phyloP scores from a whole-genome alignment of 495 filamentous ascomycete species.

The Lophium mytilinum region DNA sequence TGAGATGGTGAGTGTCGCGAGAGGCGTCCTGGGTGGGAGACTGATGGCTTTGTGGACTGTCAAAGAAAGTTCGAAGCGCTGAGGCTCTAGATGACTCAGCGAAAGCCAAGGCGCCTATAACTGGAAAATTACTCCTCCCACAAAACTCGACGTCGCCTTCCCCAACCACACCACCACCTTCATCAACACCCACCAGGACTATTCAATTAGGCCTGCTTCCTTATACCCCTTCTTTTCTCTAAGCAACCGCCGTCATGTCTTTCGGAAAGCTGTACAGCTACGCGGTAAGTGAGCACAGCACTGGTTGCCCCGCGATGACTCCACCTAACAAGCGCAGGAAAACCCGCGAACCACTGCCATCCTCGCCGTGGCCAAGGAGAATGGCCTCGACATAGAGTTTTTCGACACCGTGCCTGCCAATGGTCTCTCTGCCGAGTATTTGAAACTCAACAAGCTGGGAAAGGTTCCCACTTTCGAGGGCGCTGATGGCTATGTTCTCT shows the following conservation, averaged over 20 bases:
- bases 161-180: too few species aligned
- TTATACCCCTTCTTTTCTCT: not conserved
- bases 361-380: slow-evolving; percentile 89
- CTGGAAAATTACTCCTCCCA: not conserved
- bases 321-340: slow-evolving; percentile 44
- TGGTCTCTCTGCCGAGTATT: slow-evolving; percentile 60
- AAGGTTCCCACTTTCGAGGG: slow-evolving; percentile 90
- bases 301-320: slow-evolving; percentile 11
- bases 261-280: slow-evolving; percentile 96
- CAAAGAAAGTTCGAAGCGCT: not conserved
- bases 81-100: slow-evolving; percentile 3
- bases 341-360: slow-evolving; percentile 86
- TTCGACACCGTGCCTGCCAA: slow-evolving; percentile 58
- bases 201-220: too few species aligned
- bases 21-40: not conserved
- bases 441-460: slow-evolving; percentile 77
- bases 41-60: not conserved
- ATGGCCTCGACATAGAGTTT: slow-evolving; percentile 81
- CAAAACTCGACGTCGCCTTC: not conserved
- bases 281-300: slow-evolving; percentile 51
- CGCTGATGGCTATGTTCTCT: slow-evolving; percentile 80
- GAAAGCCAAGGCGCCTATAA: not conserved
- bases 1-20: not conserved
- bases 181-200: too few species aligned
- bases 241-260: slow-evolving; percentile 52